These are phyloP conservation scores for Ophiocordyceps polyrhachis-furcata DNA, from an alignment of 2,329 filamentous ascomycete species.

Conservation along the genomic window DNA sequence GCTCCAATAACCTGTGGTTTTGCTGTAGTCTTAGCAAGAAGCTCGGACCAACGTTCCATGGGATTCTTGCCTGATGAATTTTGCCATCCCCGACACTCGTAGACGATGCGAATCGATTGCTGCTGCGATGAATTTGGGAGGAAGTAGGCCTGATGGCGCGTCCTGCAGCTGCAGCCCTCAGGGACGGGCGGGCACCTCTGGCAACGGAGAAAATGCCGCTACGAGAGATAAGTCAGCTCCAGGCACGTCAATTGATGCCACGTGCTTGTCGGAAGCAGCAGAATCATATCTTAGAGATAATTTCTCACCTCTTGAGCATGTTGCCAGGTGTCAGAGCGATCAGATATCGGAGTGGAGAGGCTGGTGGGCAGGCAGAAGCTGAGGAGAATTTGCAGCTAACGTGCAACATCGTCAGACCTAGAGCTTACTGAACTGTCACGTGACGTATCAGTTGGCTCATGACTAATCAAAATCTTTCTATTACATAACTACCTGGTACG, in stretches of 20 bases:
- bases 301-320: constrained; percentile 69
- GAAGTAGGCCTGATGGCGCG: constrained; percentile 37
- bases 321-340: constrained; percentile 50
- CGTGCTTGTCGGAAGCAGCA: constrained; percentile 7
- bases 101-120: constrained; percentile 41
- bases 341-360: constrained; percentile 38
- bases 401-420: constrained; percentile 23
- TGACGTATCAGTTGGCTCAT: too few species aligned
- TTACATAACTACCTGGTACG: too few species aligned
- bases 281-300: constrained; percentile 9
- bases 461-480: too few species aligned
- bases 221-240: constrained; percentile 21
- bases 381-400: constrained; percentile 30
- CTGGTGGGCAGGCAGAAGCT: constrained; percentile 14
- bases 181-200: constrained; percentile 42
- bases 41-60: background rate
- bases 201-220: constrained; percentile 50
- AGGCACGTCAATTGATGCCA: constrained; percentile 29
- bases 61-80: constrained; percentile 40
- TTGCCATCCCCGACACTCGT: constrained; percentile 42
- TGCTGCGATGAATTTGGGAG: constrained; percentile 31
- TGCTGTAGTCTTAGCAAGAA: constrained; percentile 28
- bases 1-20: constrained; percentile 77
- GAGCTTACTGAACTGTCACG: constrained; percentile 16
- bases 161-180: constrained; percentile 36